Evolutionary conservation across 2,329 filamentous ascomycete genomes (phyloP), one percentile per base, ranked within the genome.

Genomic region (Fusarium torreyae): DNA sequence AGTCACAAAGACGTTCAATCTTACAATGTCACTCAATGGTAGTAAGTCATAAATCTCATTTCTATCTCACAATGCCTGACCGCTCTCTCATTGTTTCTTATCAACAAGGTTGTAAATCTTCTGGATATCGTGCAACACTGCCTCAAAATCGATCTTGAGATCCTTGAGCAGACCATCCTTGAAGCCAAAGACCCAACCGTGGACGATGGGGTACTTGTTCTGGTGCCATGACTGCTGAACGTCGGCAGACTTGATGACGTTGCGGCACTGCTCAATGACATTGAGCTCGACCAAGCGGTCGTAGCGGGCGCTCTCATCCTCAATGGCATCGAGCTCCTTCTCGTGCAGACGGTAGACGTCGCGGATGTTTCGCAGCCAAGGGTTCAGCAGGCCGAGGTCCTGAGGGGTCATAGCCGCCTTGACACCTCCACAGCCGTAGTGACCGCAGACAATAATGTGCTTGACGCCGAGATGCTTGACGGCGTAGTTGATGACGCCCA

Each of bases 401-500:
- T 90, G 87, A 72, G 90, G 87, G 0, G 89, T 91, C 85, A 91
- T 89, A 80, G 91, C 91, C 36, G 91, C 91, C 80, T 92, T 90
- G 79, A 93, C 90, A 68, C 91, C 91, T 49, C 91, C 91, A 80
- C 91, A 94, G 79, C 89, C 90, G 83, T 93, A 93, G 84, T 94
- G 91, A 24, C 91, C 91, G 80, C 91, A 94, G 60, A 94, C 89
- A 70, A 94, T 86, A 73, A 94, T 92, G 84, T 94, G 91, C 84
- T 93, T 93, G 78, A 94, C 91, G 77, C 92, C 86, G 40, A 97
- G 86, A 79, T 95, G 89, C 74, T 87, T 85, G 69, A 97, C 93
- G 69, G 94, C 92, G 78, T 94, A 98, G 78, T 96, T 90, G 81
- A 97, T 93, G 74, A 97, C 94, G 78, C 88, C 88, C 78, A 93